These are phyloP conservation scores for Pythium sp. DNA, from an alignment of 352 stramenopile species.

Conservation along the genomic window DNA sequence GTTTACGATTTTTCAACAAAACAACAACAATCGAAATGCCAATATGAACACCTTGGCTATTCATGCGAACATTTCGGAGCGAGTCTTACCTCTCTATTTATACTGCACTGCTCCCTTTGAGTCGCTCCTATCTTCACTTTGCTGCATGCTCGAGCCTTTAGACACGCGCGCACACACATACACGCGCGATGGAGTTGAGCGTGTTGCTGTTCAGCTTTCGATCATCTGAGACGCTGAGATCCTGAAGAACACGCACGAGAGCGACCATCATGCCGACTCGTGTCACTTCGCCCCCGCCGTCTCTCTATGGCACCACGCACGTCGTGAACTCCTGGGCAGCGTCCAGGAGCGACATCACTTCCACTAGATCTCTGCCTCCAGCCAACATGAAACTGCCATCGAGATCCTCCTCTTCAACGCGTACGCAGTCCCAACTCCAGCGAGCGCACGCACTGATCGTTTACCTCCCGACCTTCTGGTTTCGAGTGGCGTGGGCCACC, in stretches of 20 bases:
- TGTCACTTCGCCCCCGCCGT: neutral
- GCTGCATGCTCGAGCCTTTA: neutral
- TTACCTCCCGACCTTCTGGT: constrained; percentile 9
- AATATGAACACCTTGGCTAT: neutral
- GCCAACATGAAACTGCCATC: neutral
- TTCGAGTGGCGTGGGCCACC: constrained; percentile 7
- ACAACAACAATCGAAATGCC: neutral
- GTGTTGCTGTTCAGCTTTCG: neutral
- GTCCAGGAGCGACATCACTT: constrained; percentile 1
- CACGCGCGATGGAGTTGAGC: neutral
- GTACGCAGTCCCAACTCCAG: neutral
- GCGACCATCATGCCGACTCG: neutral
- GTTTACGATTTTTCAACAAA: neutral
- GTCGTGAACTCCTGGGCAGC: neutral
- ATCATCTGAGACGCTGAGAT: neutral
- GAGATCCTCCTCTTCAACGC: neutral
- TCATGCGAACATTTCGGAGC: neutral
- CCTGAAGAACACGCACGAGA: neutral
- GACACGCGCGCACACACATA: neutral
- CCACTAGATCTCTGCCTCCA: neutral
- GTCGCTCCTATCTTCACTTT: neutral
- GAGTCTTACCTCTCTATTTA: neutral
- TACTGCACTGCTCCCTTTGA: neutral
- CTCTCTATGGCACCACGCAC: neutral
- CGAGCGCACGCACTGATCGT: neutral